phyloP scores from a whole-genome alignment of 805 yeast species.

The Teunomyces funiuensis region DNA sequence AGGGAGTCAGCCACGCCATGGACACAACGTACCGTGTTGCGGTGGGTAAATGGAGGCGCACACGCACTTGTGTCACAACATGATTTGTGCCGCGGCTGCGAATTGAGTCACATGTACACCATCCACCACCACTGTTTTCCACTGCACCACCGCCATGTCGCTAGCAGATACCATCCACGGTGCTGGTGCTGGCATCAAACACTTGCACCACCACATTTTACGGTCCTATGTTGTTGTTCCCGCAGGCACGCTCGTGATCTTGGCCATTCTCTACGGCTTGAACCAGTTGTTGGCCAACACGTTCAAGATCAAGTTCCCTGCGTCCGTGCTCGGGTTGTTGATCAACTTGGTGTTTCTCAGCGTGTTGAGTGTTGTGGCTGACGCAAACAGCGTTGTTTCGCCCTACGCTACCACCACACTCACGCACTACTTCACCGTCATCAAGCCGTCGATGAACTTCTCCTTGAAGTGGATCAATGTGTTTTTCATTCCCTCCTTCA shows the following conservation, averaged over 20 bases:
- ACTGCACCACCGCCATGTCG: neutral
- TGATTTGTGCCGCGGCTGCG: too few relatives aligned
- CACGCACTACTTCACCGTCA: constrained; percentile 30
- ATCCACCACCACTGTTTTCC: too few relatives aligned
- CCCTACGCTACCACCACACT: constrained; percentile 23
- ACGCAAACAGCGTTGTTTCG: constrained; percentile 13
- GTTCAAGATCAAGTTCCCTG: constrained; percentile 56
- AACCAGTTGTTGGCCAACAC: constrained; percentile 46
- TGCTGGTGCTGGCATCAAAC: constrained; percentile 30
- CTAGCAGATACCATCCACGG: constrained; percentile 22
- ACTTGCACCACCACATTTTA: constrained; percentile 33
- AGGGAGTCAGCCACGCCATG: too few relatives aligned
- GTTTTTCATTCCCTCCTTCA: constrained; percentile 76
- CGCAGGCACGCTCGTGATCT: constrained; percentile 45
- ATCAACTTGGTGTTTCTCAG: constrained; percentile 50
- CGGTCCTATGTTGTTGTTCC: constrained; percentile 50
- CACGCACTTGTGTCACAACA: too few relatives aligned
- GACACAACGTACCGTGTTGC: too few relatives aligned
- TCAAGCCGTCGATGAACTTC: constrained; percentile 68
- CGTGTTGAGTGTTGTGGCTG: constrained; percentile 27
- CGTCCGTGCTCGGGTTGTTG: constrained; percentile 71
- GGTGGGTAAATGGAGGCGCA: too few relatives aligned
- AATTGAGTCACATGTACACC: neutral
- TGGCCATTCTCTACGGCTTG: constrained; percentile 53
- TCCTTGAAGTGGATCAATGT: constrained; percentile 75